Conservation (phyloP, 331 rosid species). For the Phaseolus coccineus region DNA sequence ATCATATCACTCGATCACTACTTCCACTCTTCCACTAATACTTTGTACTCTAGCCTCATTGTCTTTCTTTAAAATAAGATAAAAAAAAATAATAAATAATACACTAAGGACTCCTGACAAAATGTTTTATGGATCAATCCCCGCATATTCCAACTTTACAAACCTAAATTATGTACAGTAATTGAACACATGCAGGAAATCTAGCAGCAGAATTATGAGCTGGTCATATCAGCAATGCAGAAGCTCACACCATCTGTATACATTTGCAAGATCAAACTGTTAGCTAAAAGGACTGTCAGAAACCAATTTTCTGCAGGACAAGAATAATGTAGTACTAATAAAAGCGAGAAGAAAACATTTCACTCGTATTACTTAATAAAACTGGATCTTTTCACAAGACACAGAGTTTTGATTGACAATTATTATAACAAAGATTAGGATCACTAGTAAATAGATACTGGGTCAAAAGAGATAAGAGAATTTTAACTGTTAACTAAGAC, state of each 20-base stretch:
- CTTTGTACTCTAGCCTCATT: conserved; percentile 35
- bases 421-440: background rate
- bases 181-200: conserved; percentile 47
- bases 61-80: conserved; percentile 43
- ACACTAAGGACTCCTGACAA: conserved; percentile 47
- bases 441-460: conserved; percentile 5
- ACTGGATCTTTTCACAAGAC: background rate
- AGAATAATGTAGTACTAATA: conserved; percentile 11
- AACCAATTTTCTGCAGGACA: conserved; percentile 15
- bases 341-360: conserved; percentile 14
- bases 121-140: conserved; percentile 48
- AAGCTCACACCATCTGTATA: conserved; percentile 63
- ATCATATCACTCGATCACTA: conserved; percentile 14
- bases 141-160: conserved; percentile 60
- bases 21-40: conserved; percentile 15
- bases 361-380: background rate
- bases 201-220: conserved; percentile 42
- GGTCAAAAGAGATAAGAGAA: background rate
- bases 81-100: conserved; percentile 42
- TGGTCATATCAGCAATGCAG: conserved; percentile 44
- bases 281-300: conserved; percentile 29
- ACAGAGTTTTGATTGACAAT: background rate
- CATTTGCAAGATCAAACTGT: conserved; percentile 43
- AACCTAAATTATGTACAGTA: conserved; percentile 72
- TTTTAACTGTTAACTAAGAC: conserved; percentile 5